These are phyloP conservation scores for Paraleonurus japonicus DNA, from an alignment of 257 asterid species.

Conservation along the genomic window DNA sequence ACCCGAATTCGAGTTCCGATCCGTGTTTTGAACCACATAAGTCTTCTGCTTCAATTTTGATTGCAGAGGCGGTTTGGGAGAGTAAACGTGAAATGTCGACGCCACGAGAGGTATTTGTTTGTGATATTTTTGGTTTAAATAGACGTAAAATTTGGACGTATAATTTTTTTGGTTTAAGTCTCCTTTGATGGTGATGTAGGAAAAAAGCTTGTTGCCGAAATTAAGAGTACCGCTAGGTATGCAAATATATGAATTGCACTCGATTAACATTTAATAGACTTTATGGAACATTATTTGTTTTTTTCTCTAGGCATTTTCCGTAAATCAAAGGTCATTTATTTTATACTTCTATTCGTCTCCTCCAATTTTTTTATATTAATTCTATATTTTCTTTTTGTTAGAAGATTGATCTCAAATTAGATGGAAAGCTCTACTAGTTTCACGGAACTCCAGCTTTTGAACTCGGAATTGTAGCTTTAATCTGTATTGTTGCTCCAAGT, in stretches of 20 bases:
- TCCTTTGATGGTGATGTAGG: conserved; percentile 58
- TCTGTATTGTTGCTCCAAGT: no score
- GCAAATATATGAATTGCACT: conserved; percentile 1
- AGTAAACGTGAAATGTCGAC: conserved; percentile 77
- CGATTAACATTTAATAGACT: neutral
- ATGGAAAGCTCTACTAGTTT: conserved; percentile 60
- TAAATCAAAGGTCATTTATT: no score
- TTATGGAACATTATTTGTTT: neutral
- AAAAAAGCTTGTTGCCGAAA: conserved; percentile 91
- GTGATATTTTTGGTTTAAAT: neutral
- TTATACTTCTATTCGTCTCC: no score
- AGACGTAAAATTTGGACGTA: neutral
- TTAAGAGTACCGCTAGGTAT: conserved; percentile 88
- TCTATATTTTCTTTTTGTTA: conserved; percentile 21
- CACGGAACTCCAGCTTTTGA: conserved; percentile 49
- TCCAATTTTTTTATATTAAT: no score
- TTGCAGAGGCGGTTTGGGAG: conserved; percentile 76
- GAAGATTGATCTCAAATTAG: conserved; percentile 63
- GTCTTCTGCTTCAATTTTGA: neutral
- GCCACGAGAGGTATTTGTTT: conserved; percentile 69
- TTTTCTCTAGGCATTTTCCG: conserved; percentile 21
- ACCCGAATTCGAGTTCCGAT: neutral
- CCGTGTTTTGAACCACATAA: neutral
- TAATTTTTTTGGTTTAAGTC: no score
- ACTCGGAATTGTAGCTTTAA: conserved; percentile 54